Conservation (phyloP, 495 filamentous ascomycete genomes). For the Cercophora samala region DNA sequence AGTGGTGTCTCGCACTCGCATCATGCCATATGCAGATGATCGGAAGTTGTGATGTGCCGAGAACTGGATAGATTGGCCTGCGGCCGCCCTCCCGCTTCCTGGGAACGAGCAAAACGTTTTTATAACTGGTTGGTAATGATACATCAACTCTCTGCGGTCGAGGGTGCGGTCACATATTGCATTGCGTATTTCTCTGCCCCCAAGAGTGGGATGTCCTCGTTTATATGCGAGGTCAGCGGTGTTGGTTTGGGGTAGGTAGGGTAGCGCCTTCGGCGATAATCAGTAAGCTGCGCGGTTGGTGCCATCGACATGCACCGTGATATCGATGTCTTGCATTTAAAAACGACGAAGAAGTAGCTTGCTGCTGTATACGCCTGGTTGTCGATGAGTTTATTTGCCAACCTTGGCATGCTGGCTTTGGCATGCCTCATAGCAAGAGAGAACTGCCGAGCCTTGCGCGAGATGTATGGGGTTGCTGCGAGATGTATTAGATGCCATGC, state of each 20-base stretch:
- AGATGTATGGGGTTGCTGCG: background rate
- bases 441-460: background rate
- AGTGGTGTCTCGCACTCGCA: too few species aligned
- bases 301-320: background rate
- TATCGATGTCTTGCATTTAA: background rate
- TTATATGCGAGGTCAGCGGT: background rate
- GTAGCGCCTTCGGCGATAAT: background rate
- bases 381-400: background rate
- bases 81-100: background rate
- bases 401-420: background rate
- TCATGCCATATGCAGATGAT: background rate
- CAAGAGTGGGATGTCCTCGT: background rate
- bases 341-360: background rate
- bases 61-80: background rate
- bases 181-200: background rate
- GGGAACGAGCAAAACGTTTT: background rate
- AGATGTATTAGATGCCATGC: background rate
- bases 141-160: background rate
- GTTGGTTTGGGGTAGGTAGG: background rate
- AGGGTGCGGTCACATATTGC: background rate
- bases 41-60: background rate
- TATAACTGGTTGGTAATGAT: background rate
- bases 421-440: background rate
- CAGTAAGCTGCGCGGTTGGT: background rate
- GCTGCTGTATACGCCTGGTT: too few species aligned